Evolutionary conservation across 495 filamentous ascomycete species (phyloP).

Genomic region (Penicillium antarcticum): DNA sequence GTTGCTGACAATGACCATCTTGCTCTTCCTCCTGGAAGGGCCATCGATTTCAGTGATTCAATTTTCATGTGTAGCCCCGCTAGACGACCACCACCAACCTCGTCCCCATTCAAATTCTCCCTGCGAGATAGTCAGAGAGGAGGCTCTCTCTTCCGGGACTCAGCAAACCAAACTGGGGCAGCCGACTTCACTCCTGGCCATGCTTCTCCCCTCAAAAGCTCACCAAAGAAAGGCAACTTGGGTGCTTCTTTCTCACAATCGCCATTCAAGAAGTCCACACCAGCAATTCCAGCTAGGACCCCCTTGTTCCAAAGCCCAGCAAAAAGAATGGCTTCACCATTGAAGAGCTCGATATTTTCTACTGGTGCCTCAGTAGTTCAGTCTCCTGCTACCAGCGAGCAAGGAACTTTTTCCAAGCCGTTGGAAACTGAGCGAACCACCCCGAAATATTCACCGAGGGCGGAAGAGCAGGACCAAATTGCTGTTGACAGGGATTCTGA

Average conservation of each 20-base stretch:
- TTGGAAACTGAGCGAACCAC: background rate
- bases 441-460: background rate
- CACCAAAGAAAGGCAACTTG: conserved; percentile 42
- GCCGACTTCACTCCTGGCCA: conserved; percentile 27
- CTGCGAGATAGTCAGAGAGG: conserved; percentile 34
- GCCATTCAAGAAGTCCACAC: conserved; percentile 26
- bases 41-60: conserved; percentile 35
- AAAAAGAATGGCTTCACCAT: conserved; percentile 37
- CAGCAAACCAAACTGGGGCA: conserved; percentile 10
- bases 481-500: conserved; percentile 13
- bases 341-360: conserved; percentile 30
- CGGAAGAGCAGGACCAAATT: background rate
- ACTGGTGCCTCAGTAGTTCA: conserved; percentile 4
- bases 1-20: conserved; percentile 19
- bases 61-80: conserved; percentile 49
- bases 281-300: conserved; percentile 27
- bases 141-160: conserved; percentile 22
- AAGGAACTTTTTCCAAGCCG: background rate
- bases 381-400: background rate
- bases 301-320: conserved; percentile 45
- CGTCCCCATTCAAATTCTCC: conserved; percentile 46
- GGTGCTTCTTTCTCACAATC: conserved; percentile 32
- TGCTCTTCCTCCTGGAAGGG: conserved; percentile 24
- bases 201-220: conserved; percentile 41
- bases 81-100: conserved; percentile 40